Conservation (phyloP, 139 green algal genomes). For the Chlorella sp. region DNA sequence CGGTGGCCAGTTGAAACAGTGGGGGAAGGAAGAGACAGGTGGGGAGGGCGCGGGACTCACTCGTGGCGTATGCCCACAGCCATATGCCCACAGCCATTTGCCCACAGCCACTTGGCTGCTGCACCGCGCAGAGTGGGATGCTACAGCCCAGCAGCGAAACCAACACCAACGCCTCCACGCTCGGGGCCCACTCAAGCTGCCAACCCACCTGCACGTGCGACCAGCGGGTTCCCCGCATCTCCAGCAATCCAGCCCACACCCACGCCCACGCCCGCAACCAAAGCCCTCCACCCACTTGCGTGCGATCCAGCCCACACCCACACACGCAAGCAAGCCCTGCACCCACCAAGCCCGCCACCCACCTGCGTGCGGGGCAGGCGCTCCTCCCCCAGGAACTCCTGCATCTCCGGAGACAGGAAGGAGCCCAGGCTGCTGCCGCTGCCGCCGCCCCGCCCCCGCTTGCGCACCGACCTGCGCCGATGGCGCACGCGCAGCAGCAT, state of each 20-base stretch:
- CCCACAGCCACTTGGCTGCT: no score
- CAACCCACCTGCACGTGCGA: no score
- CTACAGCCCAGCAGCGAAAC: background rate
- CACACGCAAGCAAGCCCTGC: background rate
- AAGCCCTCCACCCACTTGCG: no score
- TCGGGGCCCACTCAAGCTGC: no score
- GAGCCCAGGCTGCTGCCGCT: constrained; percentile 15
- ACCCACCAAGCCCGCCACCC: background rate
- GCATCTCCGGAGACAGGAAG: constrained; percentile 58
- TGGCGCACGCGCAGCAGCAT: background rate
- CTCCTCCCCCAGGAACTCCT: constrained; percentile 66
- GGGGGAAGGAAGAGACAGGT: background rate
- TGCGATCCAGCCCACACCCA: no score
- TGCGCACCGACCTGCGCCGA: background rate
- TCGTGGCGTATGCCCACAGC: no score
- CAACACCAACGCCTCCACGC: background rate
- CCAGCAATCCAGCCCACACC: no score
- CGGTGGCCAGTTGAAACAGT: background rate
- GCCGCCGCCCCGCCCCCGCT: constrained; percentile 20
- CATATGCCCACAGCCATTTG: no score
- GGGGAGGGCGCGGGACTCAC: background rate
- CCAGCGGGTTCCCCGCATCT: no score
- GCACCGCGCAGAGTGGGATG: no score
- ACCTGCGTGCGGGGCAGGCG: constrained; percentile 45
- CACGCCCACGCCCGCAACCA: no score